These are phyloP conservation scores for Globisporangium sylvaticum DNA, from an alignment of 352 stramenopile genomes.

Conservation along the genomic window DNA sequence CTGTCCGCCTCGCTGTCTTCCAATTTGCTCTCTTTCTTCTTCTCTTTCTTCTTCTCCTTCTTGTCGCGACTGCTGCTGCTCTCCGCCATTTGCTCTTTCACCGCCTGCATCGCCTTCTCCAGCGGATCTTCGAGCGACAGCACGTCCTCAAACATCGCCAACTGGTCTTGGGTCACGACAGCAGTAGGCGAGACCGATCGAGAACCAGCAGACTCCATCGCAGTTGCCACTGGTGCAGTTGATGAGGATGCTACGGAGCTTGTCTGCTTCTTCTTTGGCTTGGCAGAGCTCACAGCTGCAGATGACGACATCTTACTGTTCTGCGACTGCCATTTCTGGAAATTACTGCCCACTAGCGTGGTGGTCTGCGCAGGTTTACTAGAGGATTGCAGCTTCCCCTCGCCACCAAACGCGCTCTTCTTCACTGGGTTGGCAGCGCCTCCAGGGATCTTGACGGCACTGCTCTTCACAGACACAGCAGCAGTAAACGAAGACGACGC, in stretches of 20 bases:
- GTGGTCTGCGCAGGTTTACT: background rate
- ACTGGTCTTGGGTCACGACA: conserved; percentile 16
- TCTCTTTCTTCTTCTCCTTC: conserved; percentile 5
- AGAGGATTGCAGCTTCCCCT: background rate
- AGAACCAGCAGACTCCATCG: background rate
- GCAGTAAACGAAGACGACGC: background rate
- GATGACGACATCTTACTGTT: background rate
- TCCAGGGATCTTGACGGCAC: conserved; percentile 14
- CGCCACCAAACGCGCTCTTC: background rate
- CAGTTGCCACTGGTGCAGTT: background rate
- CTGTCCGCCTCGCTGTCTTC: too few species aligned
- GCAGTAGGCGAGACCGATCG: background rate
- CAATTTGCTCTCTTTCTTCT: conserved; percentile 6
- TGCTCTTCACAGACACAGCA: conserved; percentile 8
- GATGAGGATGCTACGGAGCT: too few species aligned
- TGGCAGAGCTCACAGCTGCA: background rate
- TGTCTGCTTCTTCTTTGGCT: background rate
- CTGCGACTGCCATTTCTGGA: background rate
- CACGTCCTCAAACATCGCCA: conserved; percentile 5
- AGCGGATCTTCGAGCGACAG: conserved; percentile 23
- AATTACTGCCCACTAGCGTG: background rate
- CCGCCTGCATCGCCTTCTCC: conserved; percentile 30
- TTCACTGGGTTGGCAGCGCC: background rate
- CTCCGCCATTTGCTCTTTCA: conserved; percentile 26
- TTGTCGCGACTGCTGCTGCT: conserved; percentile 4